phyloP scores from a whole-genome alignment of 345 rosid genomes.

The Eucalyptus brandiana region DNA sequence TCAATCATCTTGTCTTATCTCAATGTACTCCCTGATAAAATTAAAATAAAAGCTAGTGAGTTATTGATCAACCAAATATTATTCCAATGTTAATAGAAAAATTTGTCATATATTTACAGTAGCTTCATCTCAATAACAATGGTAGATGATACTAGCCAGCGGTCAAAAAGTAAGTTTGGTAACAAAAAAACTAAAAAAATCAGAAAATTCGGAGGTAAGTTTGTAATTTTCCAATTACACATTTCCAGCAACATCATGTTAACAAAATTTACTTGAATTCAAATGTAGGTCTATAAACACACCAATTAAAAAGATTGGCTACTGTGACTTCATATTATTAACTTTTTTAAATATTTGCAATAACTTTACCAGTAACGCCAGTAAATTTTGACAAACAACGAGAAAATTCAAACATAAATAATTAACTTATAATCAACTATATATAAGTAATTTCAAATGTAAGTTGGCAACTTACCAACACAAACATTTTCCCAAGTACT shows the following conservation, averaged over 20 bases:
- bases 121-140: neutral
- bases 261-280: neutral
- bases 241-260: neutral
- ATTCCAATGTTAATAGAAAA: neutral
- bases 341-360: neutral
- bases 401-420: neutral
- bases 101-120: neutral
- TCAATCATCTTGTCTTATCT: neutral
- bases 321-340: neutral
- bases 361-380: neutral
- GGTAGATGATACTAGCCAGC: neutral
- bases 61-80: neutral
- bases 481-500: neutral
- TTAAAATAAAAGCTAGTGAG: neutral
- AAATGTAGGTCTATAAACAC: neutral
- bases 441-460: neutral
- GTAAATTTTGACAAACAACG: neutral
- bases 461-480: neutral
- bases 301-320: neutral
- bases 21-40: neutral
- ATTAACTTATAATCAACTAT: neutral
- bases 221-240: neutral
- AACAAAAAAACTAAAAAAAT: neutral
- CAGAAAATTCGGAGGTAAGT: neutral
- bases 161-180: neutral